Evolutionary conservation across 2,329 filamentous ascomycete genomes (phyloP), one percentile per base, ranked within the genome.

Genomic region (Leptographium galeiforme): DNA sequence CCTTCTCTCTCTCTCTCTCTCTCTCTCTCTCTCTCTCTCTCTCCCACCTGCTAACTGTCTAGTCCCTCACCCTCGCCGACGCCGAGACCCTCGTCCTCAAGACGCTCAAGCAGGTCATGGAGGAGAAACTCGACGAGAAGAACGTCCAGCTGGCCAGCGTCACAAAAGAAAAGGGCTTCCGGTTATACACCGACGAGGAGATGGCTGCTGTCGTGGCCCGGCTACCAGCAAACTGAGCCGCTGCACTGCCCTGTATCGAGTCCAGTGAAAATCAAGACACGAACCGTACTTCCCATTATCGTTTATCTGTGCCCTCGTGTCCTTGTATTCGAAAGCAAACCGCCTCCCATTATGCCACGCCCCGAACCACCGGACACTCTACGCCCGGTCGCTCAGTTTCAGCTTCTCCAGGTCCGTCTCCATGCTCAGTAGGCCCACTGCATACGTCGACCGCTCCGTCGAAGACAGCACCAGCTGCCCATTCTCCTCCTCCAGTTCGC

Each of bases 91-190:
- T 98, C 60, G 90, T 95, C 51, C 76, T 98, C 65, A 97, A 97
- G 81, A 98, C 93, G 40, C 71, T 98, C 68, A 98, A 97, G 79
- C 93, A 98, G 74, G 93, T 98, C 62, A 98, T 98, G 93, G 93
- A 98, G 74, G 93, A 98, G 82, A 98, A 98, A 76, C 78, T 98
- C 57, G 93, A 98, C 68, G 81, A 89, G 59, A 98, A 98, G 81
- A 98, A 98, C 67, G 93, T 98, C 60, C 93, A 98, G 75, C 72
- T 98, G 62, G 93, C 93, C 52, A 97, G 91, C 67, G 93, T 98
- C 55, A 98, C 93, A 58, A 95, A 90, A 77, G 91, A 96, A 61
- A 91, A 87, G 72, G 93, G 93, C 54, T 98, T 98, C 79, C 85
- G 89, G 74, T 96, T 98, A 82, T 98, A 98, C 77, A 86, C 84